A percentile compares a stretch with the other conserved stretches of the same genome.
Conservation (phyloP, 2,329 filamentous ascomycete species). For the Fusarium sp. region DNA sequence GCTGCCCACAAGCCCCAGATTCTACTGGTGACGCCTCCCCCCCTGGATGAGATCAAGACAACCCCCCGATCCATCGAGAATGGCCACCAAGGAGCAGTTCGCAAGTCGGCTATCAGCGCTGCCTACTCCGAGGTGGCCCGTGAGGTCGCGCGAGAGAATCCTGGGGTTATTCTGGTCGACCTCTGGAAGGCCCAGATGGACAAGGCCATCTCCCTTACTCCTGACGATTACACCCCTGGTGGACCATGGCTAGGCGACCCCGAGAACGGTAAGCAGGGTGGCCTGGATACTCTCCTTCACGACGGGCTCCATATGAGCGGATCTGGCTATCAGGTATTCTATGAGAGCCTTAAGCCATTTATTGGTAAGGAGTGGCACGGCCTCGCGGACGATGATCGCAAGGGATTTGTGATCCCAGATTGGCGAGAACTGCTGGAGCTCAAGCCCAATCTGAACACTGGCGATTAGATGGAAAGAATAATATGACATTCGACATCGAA, state of each 20-base stretch:
- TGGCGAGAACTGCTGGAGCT: constrained; percentile 52
- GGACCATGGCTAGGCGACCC: constrained; percentile 60
- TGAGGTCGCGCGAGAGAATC: constrained; percentile 72
- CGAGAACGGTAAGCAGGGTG: constrained; percentile 59
- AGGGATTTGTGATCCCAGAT: constrained; percentile 57
- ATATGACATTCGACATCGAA: not conserved
- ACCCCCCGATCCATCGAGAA: constrained; percentile 57
- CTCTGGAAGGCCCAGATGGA: constrained; percentile 83
- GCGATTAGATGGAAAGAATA: constrained; percentile 1
- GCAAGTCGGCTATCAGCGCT: constrained; percentile 59
- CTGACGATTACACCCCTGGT: constrained; percentile 62
- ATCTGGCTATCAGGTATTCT: constrained; percentile 63
- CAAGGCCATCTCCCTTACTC: constrained; percentile 68
- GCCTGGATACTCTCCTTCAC: constrained; percentile 61
- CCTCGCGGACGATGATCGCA: constrained; percentile 48
- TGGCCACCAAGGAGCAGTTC: constrained; percentile 56
- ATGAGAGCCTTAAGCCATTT: constrained; percentile 57
- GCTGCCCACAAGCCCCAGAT: constrained; percentile 75
- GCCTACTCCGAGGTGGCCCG: constrained; percentile 69
- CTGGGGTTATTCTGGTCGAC: constrained; percentile 77
- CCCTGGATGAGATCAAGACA: constrained; percentile 78
- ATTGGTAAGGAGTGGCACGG: constrained; percentile 56
- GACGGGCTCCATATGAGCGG: constrained; percentile 68
- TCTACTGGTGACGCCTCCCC: constrained; percentile 83
- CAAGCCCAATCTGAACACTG: constrained; percentile 15